Base-by-base conservation (phyloP, 306 rosid species). In the Betula pendula region DNA sequence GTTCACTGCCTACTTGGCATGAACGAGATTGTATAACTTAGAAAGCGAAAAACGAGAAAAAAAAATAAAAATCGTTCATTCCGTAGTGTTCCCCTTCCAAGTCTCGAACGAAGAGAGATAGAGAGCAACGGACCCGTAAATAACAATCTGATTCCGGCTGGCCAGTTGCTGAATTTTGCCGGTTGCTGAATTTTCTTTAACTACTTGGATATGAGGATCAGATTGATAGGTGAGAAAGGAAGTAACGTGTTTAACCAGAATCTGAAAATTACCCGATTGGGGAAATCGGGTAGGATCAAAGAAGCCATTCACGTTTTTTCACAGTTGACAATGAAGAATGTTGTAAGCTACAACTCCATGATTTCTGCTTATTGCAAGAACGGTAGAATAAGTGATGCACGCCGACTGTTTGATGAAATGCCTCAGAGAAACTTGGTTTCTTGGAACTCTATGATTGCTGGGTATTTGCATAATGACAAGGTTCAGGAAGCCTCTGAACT, bases 281-380 rank as follows among this genome's bases (percentile, higher is more conserved):
- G 98, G 5, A 91, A 90, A 77, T 56, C 75, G 10, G 94, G 98
- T 2, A 84, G 84, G 60, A 78, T 91, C 69, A 92, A 88, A 7
- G 97, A 91, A 59, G 97, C 97, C 77, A 60, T 79, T 70, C 33
- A 29, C 24, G 81, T 91, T 55, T 91, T 91, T 90, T 80, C 87
- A 19, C 80, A 72, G 25, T 82, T 85, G 87, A 55, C 72, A 38
- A 80, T 77, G 43, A 91, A 83, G 81, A 94, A 94, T 77, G 83
- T 80, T 11, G 98, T 90, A 9, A 88, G 97, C 19, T 91, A 87
- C 85, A 93, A 93, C 79, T 90, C 94, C n/a, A 88, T 91, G 94
- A 87, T 91, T 72, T 90, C 96, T 0, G 89, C 87, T 3, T 86
- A 77, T 2, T 76, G 92, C 0, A 94, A 90, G 82, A 94, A 91